phyloP scores from a whole-genome alignment of 2,329 filamentous ascomycete species.

The Fusarium sp. region DNA sequence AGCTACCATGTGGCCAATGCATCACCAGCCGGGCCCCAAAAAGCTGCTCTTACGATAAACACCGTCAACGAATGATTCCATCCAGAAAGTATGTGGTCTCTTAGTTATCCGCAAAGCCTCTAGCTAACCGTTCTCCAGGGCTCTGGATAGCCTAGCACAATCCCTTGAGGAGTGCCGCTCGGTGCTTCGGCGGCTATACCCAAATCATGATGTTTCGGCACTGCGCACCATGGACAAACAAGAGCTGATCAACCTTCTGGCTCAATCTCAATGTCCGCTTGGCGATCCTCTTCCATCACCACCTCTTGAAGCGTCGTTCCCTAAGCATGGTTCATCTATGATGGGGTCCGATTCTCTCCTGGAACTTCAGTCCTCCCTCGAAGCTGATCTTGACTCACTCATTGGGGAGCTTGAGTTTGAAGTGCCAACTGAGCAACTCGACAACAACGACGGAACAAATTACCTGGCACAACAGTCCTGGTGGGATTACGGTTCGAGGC shows the following conservation, averaged over 20 bases:
- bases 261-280: conserved; percentile 59
- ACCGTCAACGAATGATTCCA: conserved; percentile 79
- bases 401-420: conserved; percentile 41
- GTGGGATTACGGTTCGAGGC: conserved; percentile 34
- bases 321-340: conserved; percentile 61
- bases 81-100: conserved; percentile 75
- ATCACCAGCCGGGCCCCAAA: conserved; percentile 84
- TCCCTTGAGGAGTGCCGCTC: conserved; percentile 72
- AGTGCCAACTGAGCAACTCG: conserved; percentile 32
- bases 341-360: conserved; percentile 31
- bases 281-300: conserved; percentile 64
- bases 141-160: conserved; percentile 73
- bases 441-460: conserved; percentile 19
- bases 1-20: conserved; percentile 85
- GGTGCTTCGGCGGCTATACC: conserved; percentile 64
- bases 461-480: conserved; percentile 34
- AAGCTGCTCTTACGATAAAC: conserved; percentile 84
- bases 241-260: conserved; percentile 69
- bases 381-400: conserved; percentile 40
- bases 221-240: conserved; percentile 68
- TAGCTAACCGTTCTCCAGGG: conserved; percentile 53
- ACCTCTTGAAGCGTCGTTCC: conserved; percentile 63
- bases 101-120: conserved; percentile 23
- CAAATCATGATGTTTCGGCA: conserved; percentile 65
- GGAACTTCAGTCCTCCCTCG: conserved; percentile 39